These are phyloP conservation scores for Lentinula lateritia DNA, from an alignment of 768 basidiomycete species.

Conservation along the genomic window DNA sequence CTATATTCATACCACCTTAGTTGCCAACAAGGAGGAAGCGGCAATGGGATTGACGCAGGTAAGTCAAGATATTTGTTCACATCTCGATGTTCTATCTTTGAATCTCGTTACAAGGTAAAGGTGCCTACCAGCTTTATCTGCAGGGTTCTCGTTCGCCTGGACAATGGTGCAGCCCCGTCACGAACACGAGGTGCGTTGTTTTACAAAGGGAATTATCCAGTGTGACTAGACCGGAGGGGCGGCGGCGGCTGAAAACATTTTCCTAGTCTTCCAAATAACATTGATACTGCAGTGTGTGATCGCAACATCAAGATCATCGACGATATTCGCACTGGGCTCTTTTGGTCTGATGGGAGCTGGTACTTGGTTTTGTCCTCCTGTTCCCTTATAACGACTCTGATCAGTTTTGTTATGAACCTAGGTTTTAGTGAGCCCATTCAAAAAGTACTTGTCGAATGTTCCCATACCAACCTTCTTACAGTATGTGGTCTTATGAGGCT, in stretches of 20 bases:
- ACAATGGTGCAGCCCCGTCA: constrained; percentile 13
- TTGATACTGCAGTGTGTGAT: constrained; percentile 18
- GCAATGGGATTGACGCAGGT: constrained; percentile 11
- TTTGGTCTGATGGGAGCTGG: constrained; percentile 17
- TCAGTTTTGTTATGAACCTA: not conserved
- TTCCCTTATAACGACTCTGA: not conserved
- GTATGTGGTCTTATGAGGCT: not conserved
- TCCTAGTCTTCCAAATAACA: constrained; percentile 14
- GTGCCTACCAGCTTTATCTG: constrained; percentile 7
- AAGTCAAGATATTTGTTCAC: not conserved
- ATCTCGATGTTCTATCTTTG: not conserved
- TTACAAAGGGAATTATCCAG: not conserved
- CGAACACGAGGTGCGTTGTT: not conserved
- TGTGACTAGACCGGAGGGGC: no score
- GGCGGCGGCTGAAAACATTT: not conserved
- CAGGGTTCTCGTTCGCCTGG: constrained; percentile 7
- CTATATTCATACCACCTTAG: constrained; percentile 3
- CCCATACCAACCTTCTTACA: no score
- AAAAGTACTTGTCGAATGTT: no score
- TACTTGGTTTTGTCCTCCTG: not conserved
- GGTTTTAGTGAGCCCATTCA: not conserved
- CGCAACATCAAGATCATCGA: constrained; percentile 14
- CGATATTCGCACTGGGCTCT: constrained; percentile 12
- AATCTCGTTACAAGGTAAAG: not conserved
- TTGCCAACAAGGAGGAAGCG: constrained; percentile 16